Evolutionary conservation across 495 filamentous ascomycete species (phyloP).

Genomic region (Stereocaulon alpinum): DNA sequence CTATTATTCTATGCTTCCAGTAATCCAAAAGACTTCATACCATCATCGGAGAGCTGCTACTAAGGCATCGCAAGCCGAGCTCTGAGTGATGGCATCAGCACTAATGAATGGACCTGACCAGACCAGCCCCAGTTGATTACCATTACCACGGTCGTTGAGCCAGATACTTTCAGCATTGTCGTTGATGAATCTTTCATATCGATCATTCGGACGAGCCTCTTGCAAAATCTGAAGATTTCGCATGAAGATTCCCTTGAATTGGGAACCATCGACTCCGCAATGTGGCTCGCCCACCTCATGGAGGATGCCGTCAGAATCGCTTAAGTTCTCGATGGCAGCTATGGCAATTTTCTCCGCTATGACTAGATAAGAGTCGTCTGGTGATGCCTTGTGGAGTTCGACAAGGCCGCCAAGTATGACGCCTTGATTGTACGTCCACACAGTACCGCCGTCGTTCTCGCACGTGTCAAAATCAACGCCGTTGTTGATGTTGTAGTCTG

Average conservation of each 20-base stretch:
- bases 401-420: slow-evolving; percentile 64
- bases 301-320: slow-evolving; percentile 47
- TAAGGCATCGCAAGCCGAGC: slow-evolving; percentile 56
- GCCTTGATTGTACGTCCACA: slow-evolving; percentile 76
- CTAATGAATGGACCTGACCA: slow-evolving; percentile 42
- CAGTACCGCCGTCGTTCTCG: slow-evolving; percentile 51
- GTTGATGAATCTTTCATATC: slow-evolving; percentile 44
- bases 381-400: slow-evolving; percentile 49
- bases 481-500: slow-evolving; percentile 59
- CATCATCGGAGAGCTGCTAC: slow-evolving; percentile 42
- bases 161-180: slow-evolving; percentile 59
- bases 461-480: slow-evolving; percentile 48
- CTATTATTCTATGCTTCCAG: no score
- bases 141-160: slow-evolving; percentile 44
- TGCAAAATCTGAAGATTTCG: slow-evolving; percentile 56
- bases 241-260: slow-evolving; percentile 77
- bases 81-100: slow-evolving; percentile 49
- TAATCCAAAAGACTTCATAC: no score
- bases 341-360: slow-evolving; percentile 54
- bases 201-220: slow-evolving; percentile 37
- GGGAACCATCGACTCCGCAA: slow-evolving; percentile 49
- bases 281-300: slow-evolving; percentile 54
- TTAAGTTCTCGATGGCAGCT: slow-evolving; percentile 47
- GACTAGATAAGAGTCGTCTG: slow-evolving; percentile 41
- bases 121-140: slow-evolving; percentile 38